phyloP scores from a whole-genome alignment of 225 moss, liverwort and hornwort genomes.

The Asterella californica region DNA sequence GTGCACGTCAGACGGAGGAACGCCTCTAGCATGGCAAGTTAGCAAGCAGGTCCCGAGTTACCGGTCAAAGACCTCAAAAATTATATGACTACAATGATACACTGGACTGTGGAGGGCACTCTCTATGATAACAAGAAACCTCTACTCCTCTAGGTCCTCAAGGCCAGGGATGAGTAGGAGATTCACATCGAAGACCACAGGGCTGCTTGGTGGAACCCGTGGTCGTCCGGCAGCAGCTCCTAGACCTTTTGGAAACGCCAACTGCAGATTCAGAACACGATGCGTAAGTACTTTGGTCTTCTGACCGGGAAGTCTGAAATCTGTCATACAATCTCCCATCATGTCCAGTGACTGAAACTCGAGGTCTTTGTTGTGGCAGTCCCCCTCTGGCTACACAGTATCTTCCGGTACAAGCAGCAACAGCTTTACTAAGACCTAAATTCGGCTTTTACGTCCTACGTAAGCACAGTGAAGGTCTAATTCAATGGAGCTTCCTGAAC shows the following conservation, averaged over 20 bases:
- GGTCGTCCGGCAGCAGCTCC: constrained; percentile 46
- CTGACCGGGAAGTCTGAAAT: background rate
- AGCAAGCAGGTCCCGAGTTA: too few relatives aligned
- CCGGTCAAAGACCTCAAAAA: background rate
- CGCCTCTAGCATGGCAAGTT: background rate
- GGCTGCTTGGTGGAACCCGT: constrained; percentile 49
- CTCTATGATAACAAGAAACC: background rate
- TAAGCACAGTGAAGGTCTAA: background rate
- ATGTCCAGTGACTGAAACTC: background rate
- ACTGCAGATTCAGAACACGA: constrained; percentile 28
- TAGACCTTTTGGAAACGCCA: constrained; percentile 50
- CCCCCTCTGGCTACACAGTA: too few relatives aligned
- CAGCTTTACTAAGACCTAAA: background rate
- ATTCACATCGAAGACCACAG: constrained; percentile 53
- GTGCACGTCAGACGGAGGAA: background rate
- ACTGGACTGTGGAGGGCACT: constrained; percentile 2
- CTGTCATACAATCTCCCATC: background rate
- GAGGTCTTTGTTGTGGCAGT: too few relatives aligned
- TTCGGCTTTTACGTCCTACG: background rate
- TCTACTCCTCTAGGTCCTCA: constrained; percentile 29
- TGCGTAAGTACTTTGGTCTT: background rate
- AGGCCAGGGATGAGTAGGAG: constrained; percentile 50
- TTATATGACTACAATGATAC: background rate
- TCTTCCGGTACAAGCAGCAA: background rate
- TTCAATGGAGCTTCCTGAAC: background rate